These are phyloP conservation scores for Ophiostoma novo-ulmi DNA, from an alignment of 2,329 filamentous ascomycete species.

Conservation along the genomic window DNA sequence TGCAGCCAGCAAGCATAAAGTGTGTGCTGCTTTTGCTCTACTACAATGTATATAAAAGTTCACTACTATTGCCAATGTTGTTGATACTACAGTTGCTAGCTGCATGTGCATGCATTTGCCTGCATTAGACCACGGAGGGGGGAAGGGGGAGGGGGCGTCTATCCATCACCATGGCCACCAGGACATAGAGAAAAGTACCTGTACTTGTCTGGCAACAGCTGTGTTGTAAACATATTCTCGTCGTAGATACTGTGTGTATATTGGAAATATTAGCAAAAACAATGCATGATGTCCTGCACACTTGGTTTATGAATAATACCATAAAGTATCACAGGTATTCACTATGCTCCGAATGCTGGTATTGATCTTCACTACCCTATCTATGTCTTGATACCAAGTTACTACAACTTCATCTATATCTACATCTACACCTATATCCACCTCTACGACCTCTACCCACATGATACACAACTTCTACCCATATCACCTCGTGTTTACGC, in stretches of 20 bases:
- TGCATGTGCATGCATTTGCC: slow-evolving; percentile 1
- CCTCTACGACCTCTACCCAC: background rate
- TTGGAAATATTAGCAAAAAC: too few relatives aligned
- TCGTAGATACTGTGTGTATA: too few relatives aligned
- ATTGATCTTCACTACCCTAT: background rate
- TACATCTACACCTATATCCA: background rate
- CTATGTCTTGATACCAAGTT: background rate
- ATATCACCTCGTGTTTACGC: slow-evolving; percentile 10
- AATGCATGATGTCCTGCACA: too few relatives aligned
- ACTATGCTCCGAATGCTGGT: too few relatives aligned
- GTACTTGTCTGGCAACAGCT: slow-evolving; percentile 17
- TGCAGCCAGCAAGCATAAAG: background rate
- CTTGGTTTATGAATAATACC: background rate
- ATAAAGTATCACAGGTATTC: too few relatives aligned
- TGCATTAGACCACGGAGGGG: background rate
- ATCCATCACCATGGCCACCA: slow-evolving; percentile 6
- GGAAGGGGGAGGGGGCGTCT: slow-evolving; percentile 4
- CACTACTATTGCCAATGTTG: background rate
- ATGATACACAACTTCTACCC: background rate
- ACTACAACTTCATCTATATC: background rate
- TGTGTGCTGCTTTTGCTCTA: background rate
- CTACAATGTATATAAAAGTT: background rate
- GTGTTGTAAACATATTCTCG: background rate
- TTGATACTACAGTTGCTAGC: background rate
- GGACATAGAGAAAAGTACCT: slow-evolving; percentile 13